Conservation (phyloP, 305 asterid genomes). For the Coffea humblotiana region DNA sequence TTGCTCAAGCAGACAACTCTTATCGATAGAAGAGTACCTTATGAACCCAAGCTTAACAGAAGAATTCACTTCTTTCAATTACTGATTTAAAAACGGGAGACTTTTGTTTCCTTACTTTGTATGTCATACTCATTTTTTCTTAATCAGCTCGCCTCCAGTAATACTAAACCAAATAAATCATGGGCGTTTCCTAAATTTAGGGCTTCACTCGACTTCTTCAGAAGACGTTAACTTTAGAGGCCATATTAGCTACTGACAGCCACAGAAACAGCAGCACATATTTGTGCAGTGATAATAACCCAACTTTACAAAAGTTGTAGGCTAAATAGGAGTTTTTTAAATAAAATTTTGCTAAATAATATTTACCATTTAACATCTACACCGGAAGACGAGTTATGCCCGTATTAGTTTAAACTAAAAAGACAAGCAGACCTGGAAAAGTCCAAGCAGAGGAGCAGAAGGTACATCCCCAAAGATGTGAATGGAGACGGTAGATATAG, state of each 20-base stretch:
- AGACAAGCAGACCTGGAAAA: slow-evolving; percentile 65
- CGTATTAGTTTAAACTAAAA: background rate
- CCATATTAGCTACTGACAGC: background rate
- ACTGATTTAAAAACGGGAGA: background rate
- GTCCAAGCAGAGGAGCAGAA: slow-evolving; percentile 93
- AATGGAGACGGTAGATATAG: slow-evolving; percentile 86
- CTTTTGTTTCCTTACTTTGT: background rate
- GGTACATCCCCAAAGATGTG: slow-evolving; percentile 96
- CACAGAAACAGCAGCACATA: background rate
- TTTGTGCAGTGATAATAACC: background rate
- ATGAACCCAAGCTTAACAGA: background rate
- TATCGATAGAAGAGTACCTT: background rate
- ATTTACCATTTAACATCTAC: background rate
- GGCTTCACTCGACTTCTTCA: background rate
- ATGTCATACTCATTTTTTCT: background rate
- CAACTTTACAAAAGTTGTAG: background rate
- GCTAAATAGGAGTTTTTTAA: background rate
- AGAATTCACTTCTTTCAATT: background rate
- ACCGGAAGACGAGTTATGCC: background rate
- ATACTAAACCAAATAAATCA: background rate
- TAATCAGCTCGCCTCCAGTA: background rate
- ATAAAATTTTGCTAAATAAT: background rate
- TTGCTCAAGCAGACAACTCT: background rate
- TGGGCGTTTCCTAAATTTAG: background rate
- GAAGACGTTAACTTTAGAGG: too few species aligned